Evolutionary conservation across 768 basidiomycete genomes (phyloP), one percentile per base, ranked within the genome.

Genomic region (Boletus fagicola): DNA sequence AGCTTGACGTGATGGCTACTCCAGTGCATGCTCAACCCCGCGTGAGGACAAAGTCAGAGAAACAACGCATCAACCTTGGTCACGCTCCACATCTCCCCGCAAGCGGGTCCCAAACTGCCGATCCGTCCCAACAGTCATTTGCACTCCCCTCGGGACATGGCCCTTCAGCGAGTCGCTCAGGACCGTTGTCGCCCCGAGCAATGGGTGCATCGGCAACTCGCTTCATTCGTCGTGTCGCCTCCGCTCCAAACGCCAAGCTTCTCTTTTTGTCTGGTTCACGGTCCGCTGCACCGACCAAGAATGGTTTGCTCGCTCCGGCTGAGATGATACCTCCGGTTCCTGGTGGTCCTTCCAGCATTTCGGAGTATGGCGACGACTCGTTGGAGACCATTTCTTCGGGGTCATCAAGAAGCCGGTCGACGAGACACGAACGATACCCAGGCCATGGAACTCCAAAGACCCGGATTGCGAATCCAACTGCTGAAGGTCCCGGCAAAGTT

Each of bases 231-330:
- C 87, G 96, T 49, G 96, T 98, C 47, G 94, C 95, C 4, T 97
- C 94, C 10, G 95, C 97, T 3, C 96, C 96, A 3, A 99, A 98
- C 68, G 89, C 94, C 35, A 98, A 98, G 71, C 90, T 88, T 30
- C 79, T 99, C 31, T 94, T 98, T 71, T 77, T 79, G 39, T 75
- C 84, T 45, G 75, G 81, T 54, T 78, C 84, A 43, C 81, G 85
- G 26, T 81, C 83, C 20, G 66, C 80, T 4, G 77, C 81, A 1
- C 83, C 83, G 2, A 87, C 86, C 30, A 88, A 83, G 76, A 91
- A 92, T 65, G 90, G 90, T 15, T 74, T 93, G 43, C 77, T 93
- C 40, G 85, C 92, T 15, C 90, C 91, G 4, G 81, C 81, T 10
- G 83, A 87, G 47, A 64, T 76, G 28, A 72, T 85, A 33, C 86